Percentiles rank a stretch among this genome's conserved stretches.
Conservation (phyloP, 2,329 filamentous ascomycete genomes). For the Fusarium tjaetaba region DNA sequence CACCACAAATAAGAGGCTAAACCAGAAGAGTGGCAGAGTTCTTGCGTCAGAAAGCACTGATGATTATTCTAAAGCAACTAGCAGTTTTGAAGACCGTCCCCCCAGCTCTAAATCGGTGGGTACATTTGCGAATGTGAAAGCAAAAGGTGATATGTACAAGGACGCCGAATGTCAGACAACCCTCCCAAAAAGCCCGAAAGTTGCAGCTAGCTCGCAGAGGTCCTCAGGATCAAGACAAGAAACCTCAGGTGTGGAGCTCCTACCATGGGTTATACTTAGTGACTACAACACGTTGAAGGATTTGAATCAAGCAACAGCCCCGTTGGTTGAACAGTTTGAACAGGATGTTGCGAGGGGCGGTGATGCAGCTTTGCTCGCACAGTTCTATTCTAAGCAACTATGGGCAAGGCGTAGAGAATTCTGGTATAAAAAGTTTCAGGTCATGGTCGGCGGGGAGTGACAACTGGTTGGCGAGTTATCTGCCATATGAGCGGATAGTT, state of each 20-base stretch:
- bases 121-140: background rate
- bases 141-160: background rate
- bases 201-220: too few species aligned
- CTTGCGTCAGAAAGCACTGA: background rate
- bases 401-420: conserved; percentile 41
- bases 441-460: background rate
- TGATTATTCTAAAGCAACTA: background rate
- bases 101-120: background rate
- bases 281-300: conserved; percentile 38
- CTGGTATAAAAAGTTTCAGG: conserved; percentile 44
- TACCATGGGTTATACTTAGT: conserved; percentile 38
- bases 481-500: background rate
- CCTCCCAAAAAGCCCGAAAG: background rate
- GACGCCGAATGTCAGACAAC: conserved; percentile 29
- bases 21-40: background rate
- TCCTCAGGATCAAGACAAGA: background rate
- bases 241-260: background rate
- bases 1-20: background rate
- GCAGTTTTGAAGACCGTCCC: background rate
- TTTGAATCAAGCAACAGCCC: conserved; percentile 40
- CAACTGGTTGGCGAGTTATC: background rate
- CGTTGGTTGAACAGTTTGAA: conserved; percentile 48
- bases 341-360: conserved; percentile 41
- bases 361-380: conserved; percentile 38
- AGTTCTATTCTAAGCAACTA: conserved; percentile 47